A percentile compares a stretch with the other conserved stretches of the same genome.
These are phyloP conservation scores for Dendrothele bispora DNA, from an alignment of 768 basidiomycete genomes.

Conservation along the genomic window DNA sequence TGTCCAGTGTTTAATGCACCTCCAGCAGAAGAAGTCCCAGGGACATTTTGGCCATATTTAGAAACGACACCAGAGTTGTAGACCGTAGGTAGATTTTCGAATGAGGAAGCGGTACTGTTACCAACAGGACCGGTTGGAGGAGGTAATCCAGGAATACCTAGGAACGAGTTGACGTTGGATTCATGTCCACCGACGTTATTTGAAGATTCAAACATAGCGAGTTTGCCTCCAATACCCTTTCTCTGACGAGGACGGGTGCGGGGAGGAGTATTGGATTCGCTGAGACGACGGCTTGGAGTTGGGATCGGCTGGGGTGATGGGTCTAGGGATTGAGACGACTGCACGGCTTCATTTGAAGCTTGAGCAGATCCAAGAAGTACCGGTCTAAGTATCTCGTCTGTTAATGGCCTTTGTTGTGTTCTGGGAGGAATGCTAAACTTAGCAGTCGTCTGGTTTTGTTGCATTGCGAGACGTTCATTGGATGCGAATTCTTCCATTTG, in stretches of 20 bases:
- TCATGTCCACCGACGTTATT: slow-evolving; percentile 44
- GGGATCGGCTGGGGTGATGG: slow-evolving; percentile 12
- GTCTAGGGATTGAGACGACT: slow-evolving; percentile 5
- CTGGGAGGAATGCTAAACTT: slow-evolving; percentile 36
- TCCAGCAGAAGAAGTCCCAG: slow-evolving; percentile 7
- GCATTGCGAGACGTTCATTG: slow-evolving; percentile 65
- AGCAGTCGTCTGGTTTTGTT: slow-evolving; percentile 43
- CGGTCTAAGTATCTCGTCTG: slow-evolving; percentile 5
- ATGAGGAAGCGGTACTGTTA: neutral
- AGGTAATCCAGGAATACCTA: slow-evolving; percentile 10
- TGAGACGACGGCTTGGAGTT: slow-evolving; percentile 69
- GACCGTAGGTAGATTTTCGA: neutral
- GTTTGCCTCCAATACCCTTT: slow-evolving; percentile 71
- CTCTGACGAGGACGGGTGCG: slow-evolving; percentile 57
- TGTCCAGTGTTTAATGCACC: slow-evolving; percentile 56
- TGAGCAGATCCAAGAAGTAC: too few relatives aligned
- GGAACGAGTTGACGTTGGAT: slow-evolving; percentile 41
- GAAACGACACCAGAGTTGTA: slow-evolving; percentile 4
- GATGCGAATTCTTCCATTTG: slow-evolving; percentile 77
- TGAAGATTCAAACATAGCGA: slow-evolving; percentile 81
- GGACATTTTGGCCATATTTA: neutral
- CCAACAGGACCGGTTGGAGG: slow-evolving; percentile 10
- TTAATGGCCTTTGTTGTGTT: slow-evolving; percentile 5
- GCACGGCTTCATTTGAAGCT: too few relatives aligned
- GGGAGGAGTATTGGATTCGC: slow-evolving; percentile 74